Conservation (phyloP, 2,329 filamentous ascomycete species). For the Hypoxylon sp. region DNA sequence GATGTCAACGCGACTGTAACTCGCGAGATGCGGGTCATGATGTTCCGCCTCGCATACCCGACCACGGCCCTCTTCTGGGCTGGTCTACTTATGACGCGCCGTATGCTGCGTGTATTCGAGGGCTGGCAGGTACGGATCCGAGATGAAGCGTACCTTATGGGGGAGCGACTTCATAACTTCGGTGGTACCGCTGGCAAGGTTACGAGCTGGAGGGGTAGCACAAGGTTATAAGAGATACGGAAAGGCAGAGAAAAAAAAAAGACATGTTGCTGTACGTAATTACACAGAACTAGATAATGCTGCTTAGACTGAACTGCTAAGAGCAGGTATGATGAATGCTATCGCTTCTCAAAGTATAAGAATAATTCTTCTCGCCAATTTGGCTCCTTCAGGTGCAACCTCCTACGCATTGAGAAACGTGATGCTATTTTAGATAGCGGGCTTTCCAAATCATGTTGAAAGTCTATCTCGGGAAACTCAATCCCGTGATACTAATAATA, state of each 20-base stretch:
- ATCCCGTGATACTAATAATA: too few relatives aligned
- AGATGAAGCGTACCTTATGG: conserved; percentile 96
- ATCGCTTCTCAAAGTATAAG: too few relatives aligned
- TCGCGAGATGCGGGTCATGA: conserved; percentile 46
- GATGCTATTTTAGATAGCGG: too few relatives aligned
- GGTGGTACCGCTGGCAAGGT: conserved; percentile 40
- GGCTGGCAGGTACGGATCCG: conserved; percentile 83
- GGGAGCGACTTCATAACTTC: conserved; percentile 94
- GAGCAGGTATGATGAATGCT: too few relatives aligned
- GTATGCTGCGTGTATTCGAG: conserved; percentile 68
- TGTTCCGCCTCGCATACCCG: conserved; percentile 75
- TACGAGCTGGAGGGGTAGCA: conserved; percentile 38
- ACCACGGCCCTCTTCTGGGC: conserved; percentile 61
- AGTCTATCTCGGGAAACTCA: too few relatives aligned
- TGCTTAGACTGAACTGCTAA: too few relatives aligned
- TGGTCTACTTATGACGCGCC: conserved; percentile 55
- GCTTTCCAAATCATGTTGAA: too few relatives aligned
- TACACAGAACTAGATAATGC: too few relatives aligned
- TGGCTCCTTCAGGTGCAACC: too few relatives aligned
- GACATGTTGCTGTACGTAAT: too few relatives aligned
- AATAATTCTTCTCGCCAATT: too few relatives aligned
- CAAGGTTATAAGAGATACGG: conserved; percentile 32
- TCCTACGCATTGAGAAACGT: too few relatives aligned
- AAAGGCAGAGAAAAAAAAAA: background rate
- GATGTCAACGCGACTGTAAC: conserved; percentile 36